Evolutionary conservation across 192 early-diverging fungal genomes (phyloP).

Genomic region (Linnemannia elongata): DNA sequence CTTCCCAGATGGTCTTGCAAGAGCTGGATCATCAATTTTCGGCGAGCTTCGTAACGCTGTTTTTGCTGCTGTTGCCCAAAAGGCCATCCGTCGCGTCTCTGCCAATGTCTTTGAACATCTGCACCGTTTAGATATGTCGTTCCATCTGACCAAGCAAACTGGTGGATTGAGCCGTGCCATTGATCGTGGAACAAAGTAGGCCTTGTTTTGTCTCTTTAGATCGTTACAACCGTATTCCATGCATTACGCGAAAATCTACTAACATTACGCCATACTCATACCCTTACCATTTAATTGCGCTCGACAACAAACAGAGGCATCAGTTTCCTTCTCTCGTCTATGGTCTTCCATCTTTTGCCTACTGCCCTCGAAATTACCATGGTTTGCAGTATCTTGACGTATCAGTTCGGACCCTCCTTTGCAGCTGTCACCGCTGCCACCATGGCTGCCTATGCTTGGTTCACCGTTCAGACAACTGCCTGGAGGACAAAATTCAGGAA

Average conservation of each 20-base stretch:
- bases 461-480: conserved; percentile 90
- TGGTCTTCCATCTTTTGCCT: conserved; percentile 96
- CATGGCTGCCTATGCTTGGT: conserved; percentile 83
- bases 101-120: conserved; percentile 93
- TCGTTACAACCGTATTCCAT: no score
- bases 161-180: conserved; percentile 97
- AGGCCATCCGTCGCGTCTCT: conserved; percentile 90
- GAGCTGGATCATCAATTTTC: conserved; percentile 84
- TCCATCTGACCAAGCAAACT: conserved; percentile 95
- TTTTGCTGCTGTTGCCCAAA: conserved; percentile 94
- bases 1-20: conserved; percentile 83
- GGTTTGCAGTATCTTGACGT: conserved; percentile 92
- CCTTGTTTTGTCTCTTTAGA: neutral
- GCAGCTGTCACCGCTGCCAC: conserved; percentile 73
- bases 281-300: neutral
- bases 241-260: neutral
- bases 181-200: conserved; percentile 88
- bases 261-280: neutral
- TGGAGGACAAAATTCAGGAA: conserved; percentile 92
- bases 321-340: conserved; percentile 92
- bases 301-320: conserved; percentile 78
- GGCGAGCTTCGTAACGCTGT: conserved; percentile 95
- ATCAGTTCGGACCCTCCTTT: conserved; percentile 68
- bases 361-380: conserved; percentile 96
- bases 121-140: conserved; percentile 87